Evolutionary conservation across 2,329 filamentous ascomycete species (phyloP).

Genomic region (Pseudogymnoascus sp.): DNA sequence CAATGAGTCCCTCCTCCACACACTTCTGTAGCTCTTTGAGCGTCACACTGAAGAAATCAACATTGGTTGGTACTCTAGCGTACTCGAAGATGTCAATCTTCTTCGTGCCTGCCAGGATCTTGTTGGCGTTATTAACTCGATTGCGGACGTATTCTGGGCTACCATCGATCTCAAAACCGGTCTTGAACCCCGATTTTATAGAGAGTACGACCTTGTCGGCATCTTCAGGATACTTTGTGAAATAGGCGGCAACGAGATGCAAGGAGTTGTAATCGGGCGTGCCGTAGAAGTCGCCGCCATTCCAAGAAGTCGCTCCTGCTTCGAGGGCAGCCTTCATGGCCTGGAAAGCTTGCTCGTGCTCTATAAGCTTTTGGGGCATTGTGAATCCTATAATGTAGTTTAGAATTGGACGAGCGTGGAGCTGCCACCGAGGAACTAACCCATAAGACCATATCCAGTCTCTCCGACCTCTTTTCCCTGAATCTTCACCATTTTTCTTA

Average conservation of each 20-base stretch:
- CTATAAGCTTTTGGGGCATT: constrained; percentile 20
- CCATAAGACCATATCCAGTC: constrained; percentile 25
- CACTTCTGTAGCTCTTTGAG: constrained; percentile 21
- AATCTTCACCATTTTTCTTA: constrained; percentile 12
- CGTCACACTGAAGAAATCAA: constrained; percentile 14
- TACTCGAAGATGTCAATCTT: constrained; percentile 43
- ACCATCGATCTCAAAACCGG: constrained; percentile 37
- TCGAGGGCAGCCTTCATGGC: constrained; percentile 45
- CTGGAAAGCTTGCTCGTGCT: constrained; percentile 39
- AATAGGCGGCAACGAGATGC: constrained; percentile 52
- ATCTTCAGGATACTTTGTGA: constrained; percentile 53
- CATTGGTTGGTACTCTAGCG: constrained; percentile 20
- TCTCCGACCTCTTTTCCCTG: constrained; percentile 23
- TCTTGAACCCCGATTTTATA: constrained; percentile 49
- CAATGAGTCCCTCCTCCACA: constrained; percentile 36
- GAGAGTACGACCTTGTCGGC: constrained; percentile 52
- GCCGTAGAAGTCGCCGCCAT: constrained; percentile 59
- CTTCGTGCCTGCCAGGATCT: constrained; percentile 35
- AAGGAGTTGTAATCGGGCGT: constrained; percentile 49
- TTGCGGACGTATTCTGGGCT: constrained; percentile 45
- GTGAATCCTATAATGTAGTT: constrained; percentile 17
- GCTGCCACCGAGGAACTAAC: not conserved
- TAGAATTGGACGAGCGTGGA: not conserved
- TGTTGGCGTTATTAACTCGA: constrained; percentile 49
- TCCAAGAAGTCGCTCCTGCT: constrained; percentile 44